Evolutionary conservation across 129 eudicot genomes (phyloP), one percentile per base, ranked within the genome.

Genomic region (Artemisia tridentata): DNA sequence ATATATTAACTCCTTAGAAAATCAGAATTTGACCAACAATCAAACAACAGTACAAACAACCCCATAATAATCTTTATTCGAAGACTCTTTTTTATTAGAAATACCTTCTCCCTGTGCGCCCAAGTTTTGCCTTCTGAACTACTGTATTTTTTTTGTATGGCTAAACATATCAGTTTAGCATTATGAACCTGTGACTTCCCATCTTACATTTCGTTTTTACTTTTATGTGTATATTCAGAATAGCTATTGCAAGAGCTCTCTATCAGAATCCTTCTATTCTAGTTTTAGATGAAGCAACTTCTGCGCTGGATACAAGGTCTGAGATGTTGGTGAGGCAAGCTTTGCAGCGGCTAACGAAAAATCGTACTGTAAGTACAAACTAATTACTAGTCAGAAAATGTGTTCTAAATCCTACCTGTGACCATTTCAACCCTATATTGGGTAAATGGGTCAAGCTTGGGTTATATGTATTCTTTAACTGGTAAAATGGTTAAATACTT

Each of bases 321-420:
- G 99, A 95, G 87, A 76, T 80, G 63, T 80, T 95, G 86, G 99
- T 95, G 66, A 79, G 97, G 78, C 89, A 86, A 86, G 99, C 99
- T 75, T 75, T 95, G 84, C 88, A 90, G 60, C 86, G 84, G n/a
- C 74, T 95, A 49, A 95, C 79, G 80, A 80, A 86, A 75, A 71
- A 82, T 54, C 86, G 85, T 14, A 91, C 97, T 7, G 96, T 88
- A 84, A 80, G 91, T 65, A 71, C 38, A 78, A 49, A 27, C 7
- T 11, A 43, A 25, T 29, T 56, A 21, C 55, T 25, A 16, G 0
- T 45, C 17, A 16, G 7, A 1, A 20, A 3, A 58, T 57, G 1
- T 57, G 5, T 12, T 58, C 17, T 23, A 18, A 58, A 29, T 58
- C 27, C 18, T 17, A 7, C 20, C 8, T 54, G 20, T 5, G 18